Base-by-base conservation (phyloP, 352 stramenopile genomes). In the Phytophthora multivora region DNA sequence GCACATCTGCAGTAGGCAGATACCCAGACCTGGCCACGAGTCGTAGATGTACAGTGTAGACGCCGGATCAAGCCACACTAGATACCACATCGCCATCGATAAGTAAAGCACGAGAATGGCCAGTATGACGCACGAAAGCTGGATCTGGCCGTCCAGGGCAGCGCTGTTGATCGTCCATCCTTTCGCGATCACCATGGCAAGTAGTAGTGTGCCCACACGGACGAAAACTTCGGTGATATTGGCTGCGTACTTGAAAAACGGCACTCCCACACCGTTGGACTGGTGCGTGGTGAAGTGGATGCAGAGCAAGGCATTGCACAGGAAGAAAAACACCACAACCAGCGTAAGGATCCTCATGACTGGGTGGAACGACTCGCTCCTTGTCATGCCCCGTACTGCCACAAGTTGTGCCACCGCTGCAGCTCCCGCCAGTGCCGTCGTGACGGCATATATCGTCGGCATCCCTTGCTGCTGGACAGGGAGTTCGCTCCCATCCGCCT, bases 31-130 rank as follows among this genome's bases (percentile, higher is more conserved):
- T 4, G 80, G 80, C 82, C 80, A 90, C 38, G 82, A 93, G 53
- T 93, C 85, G 65, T 90, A 91, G 21, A 93, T 89, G 73, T 91
- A 93, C 2, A 91, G 62, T 25, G 85, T 93, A 12, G 85, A 91
- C 5, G 82, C 79, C 5, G 82, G 82, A 51, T 91, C 82, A 31
- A 91, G 72, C 77, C 79, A 90, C 30, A 90, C 60, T n/a, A 91
- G 59, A 51, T 91, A 93, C 79, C 74, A 91, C 82, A 90, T 90
- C 7, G 85, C 82, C 75, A 91, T 82, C 10, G 77, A 89, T 45
- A 91, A 39, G 56, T 93, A 91, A 4, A 91, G 70, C 11, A 69
- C 80, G 1, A 91, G 66, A 55, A 88, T 74, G 4, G 66, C 36
- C 42, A 88, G 25, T 51, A 93, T 90, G 26, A 90, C 59, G 31